A percentile compares a stretch with the other conserved stretches of the same genome.
Evolutionary conservation across 75 land plant genomes (phyloP).

Genomic region (Cupressus sempervirens): DNA sequence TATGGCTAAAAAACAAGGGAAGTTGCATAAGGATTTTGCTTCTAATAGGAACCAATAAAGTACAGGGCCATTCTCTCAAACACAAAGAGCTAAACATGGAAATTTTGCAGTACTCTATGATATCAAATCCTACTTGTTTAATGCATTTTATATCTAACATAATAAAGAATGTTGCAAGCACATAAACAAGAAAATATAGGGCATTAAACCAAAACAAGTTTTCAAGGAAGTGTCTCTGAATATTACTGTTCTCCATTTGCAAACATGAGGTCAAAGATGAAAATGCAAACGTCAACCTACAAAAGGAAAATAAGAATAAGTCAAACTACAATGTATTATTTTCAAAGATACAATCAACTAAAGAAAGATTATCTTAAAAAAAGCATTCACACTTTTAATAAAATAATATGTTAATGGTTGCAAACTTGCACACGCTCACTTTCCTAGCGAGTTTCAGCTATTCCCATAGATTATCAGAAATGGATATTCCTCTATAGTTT

Average conservation of each 20-base stretch:
- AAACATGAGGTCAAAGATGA: constrained; percentile 88
- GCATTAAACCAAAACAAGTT: background rate
- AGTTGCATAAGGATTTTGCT: background rate
- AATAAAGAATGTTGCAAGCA: background rate
- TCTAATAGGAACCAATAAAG: background rate
- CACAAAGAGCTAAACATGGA: background rate
- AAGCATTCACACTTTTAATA: background rate
- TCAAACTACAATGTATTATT: background rate
- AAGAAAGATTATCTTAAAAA: background rate
- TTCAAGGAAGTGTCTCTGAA: background rate
- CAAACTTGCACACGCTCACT: background rate
- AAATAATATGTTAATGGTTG: background rate
- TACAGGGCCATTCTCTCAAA: background rate
- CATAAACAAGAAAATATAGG: background rate
- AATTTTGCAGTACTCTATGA: background rate
- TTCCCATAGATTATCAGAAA: background rate
- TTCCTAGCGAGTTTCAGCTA: background rate
- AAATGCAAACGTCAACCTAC: constrained; percentile 89
- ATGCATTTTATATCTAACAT: background rate
- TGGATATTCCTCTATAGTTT: background rate
- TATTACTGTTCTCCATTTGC: constrained; percentile 71
- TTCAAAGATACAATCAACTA: background rate
- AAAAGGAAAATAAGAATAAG: constrained; percentile 5
- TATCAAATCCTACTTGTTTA: background rate
- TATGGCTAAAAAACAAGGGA: background rate